Conservation (phyloP, 352 stramenopile species). For the Hyaloperonospora brassicae region DNA sequence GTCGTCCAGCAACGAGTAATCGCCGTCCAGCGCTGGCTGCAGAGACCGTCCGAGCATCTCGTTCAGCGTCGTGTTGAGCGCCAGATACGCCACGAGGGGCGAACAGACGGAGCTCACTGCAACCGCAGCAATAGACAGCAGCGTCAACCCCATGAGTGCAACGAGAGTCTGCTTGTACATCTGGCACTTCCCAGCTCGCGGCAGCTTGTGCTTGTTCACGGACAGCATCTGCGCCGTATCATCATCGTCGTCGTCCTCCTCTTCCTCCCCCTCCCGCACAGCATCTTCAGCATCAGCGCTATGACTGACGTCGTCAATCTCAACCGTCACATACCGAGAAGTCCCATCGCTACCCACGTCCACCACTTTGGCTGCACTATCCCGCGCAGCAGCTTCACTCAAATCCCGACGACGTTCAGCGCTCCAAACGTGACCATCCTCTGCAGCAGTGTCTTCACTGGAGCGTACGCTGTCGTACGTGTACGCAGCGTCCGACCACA, state of each 20-base stretch:
- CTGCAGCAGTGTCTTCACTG: neutral
- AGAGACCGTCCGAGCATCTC: conserved; percentile 17
- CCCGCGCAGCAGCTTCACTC: too few relatives aligned
- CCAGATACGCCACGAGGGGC: conserved; percentile 19
- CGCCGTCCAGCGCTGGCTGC: neutral
- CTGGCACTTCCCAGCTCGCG: neutral
- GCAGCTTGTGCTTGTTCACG: neutral
- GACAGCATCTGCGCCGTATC: neutral
- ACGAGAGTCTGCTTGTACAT: conserved; percentile 2
- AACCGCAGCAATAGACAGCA: conserved; percentile 7
- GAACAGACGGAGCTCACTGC: conserved; percentile 10
- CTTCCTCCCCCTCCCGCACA: too few relatives aligned
- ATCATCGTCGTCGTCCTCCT: neutral
- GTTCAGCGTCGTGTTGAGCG: conserved; percentile 24
- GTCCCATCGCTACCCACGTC: neutral
- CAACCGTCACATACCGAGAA: conserved; percentile 6
- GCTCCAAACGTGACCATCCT: neutral
- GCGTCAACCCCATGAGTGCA: conserved; percentile 2
- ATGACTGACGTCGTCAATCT: conserved; percentile 4
- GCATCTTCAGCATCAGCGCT: neutral
- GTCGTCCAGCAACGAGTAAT: neutral
- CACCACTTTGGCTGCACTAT: too few relatives aligned
- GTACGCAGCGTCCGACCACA: neutral
- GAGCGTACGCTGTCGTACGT: conserved; percentile 1
- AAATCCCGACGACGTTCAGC: neutral